A percentile compares a stretch with the other conserved stretches of the same genome.
Evolutionary conservation across 2,329 filamentous ascomycete species (phyloP).

Genomic region (Fusarium nanum): DNA sequence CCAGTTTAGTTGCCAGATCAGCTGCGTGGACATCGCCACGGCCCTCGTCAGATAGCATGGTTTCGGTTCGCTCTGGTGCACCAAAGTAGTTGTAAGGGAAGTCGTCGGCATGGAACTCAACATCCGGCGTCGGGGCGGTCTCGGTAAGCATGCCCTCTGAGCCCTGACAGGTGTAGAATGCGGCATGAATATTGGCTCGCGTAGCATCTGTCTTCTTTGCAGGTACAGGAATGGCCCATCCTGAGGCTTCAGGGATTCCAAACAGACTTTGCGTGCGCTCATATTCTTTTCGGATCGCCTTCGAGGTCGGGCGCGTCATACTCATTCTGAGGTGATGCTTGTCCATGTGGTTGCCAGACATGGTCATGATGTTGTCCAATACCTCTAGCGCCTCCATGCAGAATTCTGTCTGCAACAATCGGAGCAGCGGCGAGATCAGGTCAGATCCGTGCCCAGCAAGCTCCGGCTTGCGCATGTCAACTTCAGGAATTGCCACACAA

Average conservation of each 20-base stretch:
- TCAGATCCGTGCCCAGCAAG: slow-evolving; percentile 93
- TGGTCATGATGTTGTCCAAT: slow-evolving; percentile 93
- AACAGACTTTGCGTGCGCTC: slow-evolving; percentile 94
- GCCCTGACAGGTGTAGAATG: slow-evolving; percentile 92
- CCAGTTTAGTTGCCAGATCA: slow-evolving; percentile 83
- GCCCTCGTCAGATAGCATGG: slow-evolving; percentile 90
- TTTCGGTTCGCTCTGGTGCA: slow-evolving; percentile 78
- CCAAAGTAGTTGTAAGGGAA: slow-evolving; percentile 85
- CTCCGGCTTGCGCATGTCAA: slow-evolving; percentile 92
- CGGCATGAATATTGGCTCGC: slow-evolving; percentile 91
- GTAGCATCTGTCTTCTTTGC: slow-evolving; percentile 89
- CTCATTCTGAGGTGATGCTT: slow-evolving; percentile 97
- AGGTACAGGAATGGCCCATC: slow-evolving; percentile 95
- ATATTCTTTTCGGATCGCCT: slow-evolving; percentile 90
- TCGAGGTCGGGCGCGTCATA: slow-evolving; percentile 90
- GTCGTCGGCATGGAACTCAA: slow-evolving; percentile 93
- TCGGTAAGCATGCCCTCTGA: slow-evolving; percentile 68
- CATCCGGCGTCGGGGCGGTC: slow-evolving; percentile 79
- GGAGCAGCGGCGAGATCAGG: slow-evolving; percentile 89
- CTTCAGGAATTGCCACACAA: slow-evolving; percentile 83
- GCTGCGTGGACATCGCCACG: slow-evolving; percentile 75
- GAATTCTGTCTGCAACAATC: slow-evolving; percentile 90
- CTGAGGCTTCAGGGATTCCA: slow-evolving; percentile 93
- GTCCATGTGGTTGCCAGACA: slow-evolving; percentile 92
- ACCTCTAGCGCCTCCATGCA: slow-evolving; percentile 93